Percentiles rank a stretch among this genome's conserved stretches.
phyloP scores from a whole-genome alignment of 1,284 basidiomycete genomes.

The Cutaneotrichosporon mucoides region DNA sequence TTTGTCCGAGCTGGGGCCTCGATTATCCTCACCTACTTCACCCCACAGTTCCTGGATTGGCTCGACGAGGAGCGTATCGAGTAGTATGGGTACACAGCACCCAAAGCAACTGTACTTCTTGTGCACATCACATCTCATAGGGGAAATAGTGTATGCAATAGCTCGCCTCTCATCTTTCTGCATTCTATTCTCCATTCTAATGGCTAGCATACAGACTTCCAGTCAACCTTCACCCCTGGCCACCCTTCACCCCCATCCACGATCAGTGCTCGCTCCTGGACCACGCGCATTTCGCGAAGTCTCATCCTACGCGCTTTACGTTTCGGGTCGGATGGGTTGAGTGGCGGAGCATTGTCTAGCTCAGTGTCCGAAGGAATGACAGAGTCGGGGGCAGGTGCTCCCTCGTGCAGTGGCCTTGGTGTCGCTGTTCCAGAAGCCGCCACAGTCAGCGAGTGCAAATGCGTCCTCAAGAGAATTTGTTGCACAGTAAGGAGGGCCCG shows the following conservation, averaged over 20 bases:
- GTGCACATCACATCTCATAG: no score
- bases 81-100: no score
- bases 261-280: slow-evolving; percentile 60
- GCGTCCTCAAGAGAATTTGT: slow-evolving; percentile 70
- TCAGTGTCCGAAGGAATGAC: slow-evolving; percentile 62
- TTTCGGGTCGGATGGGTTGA: slow-evolving; percentile 55
- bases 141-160: no score
- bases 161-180: neutral
- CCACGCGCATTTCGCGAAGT: slow-evolving; percentile 71
- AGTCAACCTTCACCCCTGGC: slow-evolving; percentile 34
- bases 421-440: slow-evolving; percentile 25
- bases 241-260: slow-evolving; percentile 33
- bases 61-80: slow-evolving; percentile 53
- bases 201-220: slow-evolving; percentile 15
- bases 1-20: slow-evolving; percentile 90
- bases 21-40: slow-evolving; percentile 89
- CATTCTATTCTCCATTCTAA: neutral
- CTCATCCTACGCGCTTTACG: slow-evolving; percentile 68
- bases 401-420: slow-evolving; percentile 28
- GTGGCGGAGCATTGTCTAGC: slow-evolving; percentile 53
- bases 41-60: slow-evolving; percentile 92
- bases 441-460: slow-evolving; percentile 51
- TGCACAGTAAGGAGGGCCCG: slow-evolving; percentile 77
- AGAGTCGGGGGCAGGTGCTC: slow-evolving; percentile 9
- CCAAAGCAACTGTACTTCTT: neutral